phyloP scores from a whole-genome alignment of 805 yeast species.

The Schizosaccharomyces octosporus region DNA sequence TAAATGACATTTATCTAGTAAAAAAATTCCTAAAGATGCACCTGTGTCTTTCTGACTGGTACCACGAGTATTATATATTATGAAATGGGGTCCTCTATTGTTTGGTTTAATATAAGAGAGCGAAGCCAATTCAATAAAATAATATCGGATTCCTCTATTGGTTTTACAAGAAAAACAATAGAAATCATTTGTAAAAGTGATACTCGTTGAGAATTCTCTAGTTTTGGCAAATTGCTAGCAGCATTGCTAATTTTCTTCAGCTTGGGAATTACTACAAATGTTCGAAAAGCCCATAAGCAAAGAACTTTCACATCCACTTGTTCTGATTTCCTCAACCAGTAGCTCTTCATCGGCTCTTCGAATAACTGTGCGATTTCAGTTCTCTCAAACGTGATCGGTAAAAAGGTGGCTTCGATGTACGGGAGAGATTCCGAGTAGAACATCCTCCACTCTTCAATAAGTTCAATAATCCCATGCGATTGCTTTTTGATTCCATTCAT shows the following conservation, averaged over 20 bases:
- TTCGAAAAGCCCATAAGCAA: background rate
- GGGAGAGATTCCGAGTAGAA: background rate
- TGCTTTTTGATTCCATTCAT: background rate
- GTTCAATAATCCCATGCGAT: background rate
- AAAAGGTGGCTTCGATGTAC: background rate
- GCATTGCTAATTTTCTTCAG: background rate
- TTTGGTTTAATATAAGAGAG: background rate
- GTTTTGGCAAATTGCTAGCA: background rate
- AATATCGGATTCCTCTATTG: background rate
- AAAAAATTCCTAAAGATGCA: too few relatives aligned
- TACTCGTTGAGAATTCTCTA: background rate
- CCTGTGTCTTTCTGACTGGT: too few relatives aligned
- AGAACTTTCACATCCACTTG: background rate
- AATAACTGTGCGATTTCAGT: background rate
- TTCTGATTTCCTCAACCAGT: background rate
- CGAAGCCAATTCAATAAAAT: background rate
- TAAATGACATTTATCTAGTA: too few relatives aligned
- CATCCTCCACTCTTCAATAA: background rate
- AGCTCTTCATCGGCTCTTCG: background rate
- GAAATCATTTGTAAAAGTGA: background rate
- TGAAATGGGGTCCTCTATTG: too few relatives aligned
- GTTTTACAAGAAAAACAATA: background rate
- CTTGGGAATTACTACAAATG: background rate
- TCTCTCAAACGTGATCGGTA: background rate
- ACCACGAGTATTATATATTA: too few relatives aligned